Evolutionary conservation across 1,139 yeast genomes (phyloP).

Genomic region (Pichia norvegensis): DNA sequence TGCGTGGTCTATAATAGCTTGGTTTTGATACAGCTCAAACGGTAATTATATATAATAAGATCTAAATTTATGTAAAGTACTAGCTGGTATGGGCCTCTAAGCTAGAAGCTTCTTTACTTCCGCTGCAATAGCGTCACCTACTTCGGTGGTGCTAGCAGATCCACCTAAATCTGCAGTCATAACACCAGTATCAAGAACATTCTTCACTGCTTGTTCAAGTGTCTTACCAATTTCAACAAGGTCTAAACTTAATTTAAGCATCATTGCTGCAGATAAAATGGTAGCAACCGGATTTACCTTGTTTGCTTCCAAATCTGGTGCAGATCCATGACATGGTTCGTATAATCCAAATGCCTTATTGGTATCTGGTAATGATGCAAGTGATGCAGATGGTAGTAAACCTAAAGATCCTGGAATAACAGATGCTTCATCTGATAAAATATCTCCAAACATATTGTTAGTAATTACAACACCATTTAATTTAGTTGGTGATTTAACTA

Average conservation of each 20-base stretch:
- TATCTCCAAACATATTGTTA: conserved; percentile 96
- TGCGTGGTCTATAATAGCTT: too few relatives aligned
- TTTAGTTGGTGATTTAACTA: conserved; percentile 82
- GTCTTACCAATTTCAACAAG: conserved; percentile 80
- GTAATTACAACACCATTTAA: conserved; percentile 89
- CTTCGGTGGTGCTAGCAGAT: conserved; percentile 67
- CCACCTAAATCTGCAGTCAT: conserved; percentile 93
- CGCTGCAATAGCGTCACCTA: conserved; percentile 83
- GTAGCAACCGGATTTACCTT: conserved; percentile 95
- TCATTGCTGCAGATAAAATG: conserved; percentile 91
- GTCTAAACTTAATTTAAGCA: conserved; percentile 85
- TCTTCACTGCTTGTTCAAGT: conserved; percentile 79
- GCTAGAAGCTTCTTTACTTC: conserved; percentile 57
- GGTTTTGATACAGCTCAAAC: too few relatives aligned
- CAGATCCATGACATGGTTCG: conserved; percentile 98
- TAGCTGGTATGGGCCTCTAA: conserved; percentile 3
- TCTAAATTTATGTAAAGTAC: background rate
- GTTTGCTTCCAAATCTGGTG: conserved; percentile 83
- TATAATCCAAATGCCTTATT: conserved; percentile 91
- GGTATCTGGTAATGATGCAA: conserved; percentile 90
- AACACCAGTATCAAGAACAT: conserved; percentile 72
- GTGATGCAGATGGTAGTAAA: conserved; percentile 89
- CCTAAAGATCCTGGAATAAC: conserved; percentile 98
- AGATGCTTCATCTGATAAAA: conserved; percentile 93
- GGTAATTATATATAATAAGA: too few relatives aligned